phyloP scores from a whole-genome alignment of 306 rosid species.

The Hippophae tibetana region DNA sequence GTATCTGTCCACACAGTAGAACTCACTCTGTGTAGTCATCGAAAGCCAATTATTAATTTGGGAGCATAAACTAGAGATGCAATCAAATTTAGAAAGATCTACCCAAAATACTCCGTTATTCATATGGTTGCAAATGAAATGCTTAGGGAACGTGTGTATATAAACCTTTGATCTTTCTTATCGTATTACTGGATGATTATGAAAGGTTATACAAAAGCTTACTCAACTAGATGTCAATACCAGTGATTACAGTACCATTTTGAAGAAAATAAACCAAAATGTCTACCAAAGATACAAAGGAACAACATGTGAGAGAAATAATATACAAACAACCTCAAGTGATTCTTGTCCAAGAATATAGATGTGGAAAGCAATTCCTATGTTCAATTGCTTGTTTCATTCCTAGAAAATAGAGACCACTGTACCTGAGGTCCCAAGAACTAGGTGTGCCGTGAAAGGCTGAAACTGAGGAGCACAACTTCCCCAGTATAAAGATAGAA shows the following conservation, averaged over 20 bases:
- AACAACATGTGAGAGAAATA: too few relatives aligned
- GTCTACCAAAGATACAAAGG: background rate
- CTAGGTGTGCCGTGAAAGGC: too few relatives aligned
- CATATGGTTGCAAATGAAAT: slow-evolving; percentile 5
- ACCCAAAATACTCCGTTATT: slow-evolving; percentile 54
- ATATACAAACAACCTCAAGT: too few relatives aligned
- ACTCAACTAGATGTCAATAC: too few relatives aligned
- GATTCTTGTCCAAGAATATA: too few relatives aligned
- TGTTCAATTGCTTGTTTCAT: too few relatives aligned
- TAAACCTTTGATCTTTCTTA: background rate
- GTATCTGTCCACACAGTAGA: slow-evolving; percentile 97
- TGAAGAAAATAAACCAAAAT: background rate
- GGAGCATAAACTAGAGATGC: slow-evolving; percentile 71
- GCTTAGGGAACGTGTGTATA: background rate
- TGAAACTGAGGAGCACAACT: too few relatives aligned
- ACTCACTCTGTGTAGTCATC: slow-evolving; percentile 87
- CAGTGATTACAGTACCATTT: background rate
- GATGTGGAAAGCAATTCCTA: too few relatives aligned
- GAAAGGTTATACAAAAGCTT: background rate
- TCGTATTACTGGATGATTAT: background rate
- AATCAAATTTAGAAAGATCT: slow-evolving; percentile 65
- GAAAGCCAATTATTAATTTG: slow-evolving; percentile 64
- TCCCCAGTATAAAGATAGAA: too few relatives aligned
- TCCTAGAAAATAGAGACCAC: too few relatives aligned
- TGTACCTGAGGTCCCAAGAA: too few relatives aligned